Percentiles rank a stretch among this genome's conserved stretches.
Evolutionary conservation across 371 early-diverging fungal species (phyloP).

Genomic region (Fennellomyces sp.): DNA sequence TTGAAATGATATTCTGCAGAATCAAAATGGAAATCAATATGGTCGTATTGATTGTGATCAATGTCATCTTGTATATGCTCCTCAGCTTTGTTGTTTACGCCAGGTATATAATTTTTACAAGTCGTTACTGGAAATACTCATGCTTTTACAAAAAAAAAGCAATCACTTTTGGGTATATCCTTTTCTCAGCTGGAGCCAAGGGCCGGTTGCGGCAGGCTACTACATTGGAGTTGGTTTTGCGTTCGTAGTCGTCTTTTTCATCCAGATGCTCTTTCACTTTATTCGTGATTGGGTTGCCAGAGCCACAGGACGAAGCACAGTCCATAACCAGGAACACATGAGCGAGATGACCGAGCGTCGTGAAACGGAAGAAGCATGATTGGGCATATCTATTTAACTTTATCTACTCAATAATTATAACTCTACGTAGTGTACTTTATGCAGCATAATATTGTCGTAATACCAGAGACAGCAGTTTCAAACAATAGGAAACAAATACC

Average conservation of each 20-base stretch:
- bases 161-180: conserved; percentile 57
- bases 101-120: conserved; percentile 20
- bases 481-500: no score
- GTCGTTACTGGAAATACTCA: no score
- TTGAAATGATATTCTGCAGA: conserved; percentile 55
- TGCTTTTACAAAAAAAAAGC: no score
- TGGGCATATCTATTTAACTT: background rate
- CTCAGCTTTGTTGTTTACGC: conserved; percentile 50
- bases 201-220: conserved; percentile 41
- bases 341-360: background rate
- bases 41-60: conserved; percentile 34
- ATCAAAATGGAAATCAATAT: conserved; percentile 44
- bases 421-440: no score
- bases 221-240: conserved; percentile 44
- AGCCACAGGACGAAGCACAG: conserved; percentile 9
- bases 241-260: conserved; percentile 43
- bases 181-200: conserved; percentile 56
- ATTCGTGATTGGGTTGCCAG: conserved; percentile 37
- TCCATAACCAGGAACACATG: background rate
- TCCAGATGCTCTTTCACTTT: conserved; percentile 42
- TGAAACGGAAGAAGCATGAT: background rate
- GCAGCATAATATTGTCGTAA: no score
- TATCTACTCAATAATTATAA: background rate
- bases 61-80: conserved; percentile 53
- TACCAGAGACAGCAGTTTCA: no score